Base-by-base conservation (phyloP, 495 filamentous ascomycete species). In the Pyrenula aspistea region DNA sequence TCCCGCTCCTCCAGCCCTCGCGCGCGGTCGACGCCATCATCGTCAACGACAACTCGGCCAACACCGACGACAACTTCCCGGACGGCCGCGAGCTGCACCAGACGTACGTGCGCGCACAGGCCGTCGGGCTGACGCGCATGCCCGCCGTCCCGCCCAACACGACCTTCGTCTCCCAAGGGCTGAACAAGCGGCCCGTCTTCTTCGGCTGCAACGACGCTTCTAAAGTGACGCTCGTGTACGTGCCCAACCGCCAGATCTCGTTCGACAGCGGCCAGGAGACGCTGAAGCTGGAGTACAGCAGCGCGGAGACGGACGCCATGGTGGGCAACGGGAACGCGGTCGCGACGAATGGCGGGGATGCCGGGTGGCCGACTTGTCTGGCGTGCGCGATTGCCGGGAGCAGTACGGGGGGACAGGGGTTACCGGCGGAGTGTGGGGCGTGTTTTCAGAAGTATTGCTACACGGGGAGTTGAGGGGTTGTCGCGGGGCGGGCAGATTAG, bases 41-140 rank as follows among this genome's bases (percentile, higher is more conserved):
- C 49, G 74, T 74, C 25, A 69, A 72, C 56, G 75, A 78, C 61
- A 75, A 77, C 60, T 65, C 61, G 24, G 70, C 68, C 21, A 71
- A 77, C 59, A 70, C 70, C 1, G 47, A 53, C 31, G 55, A 65
- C 50, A 70, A 68, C 61, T 61, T 75, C 56, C 74, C 75, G 23
- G 71, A 75, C 58, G 74, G 75, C 12, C 64, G 61, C 12, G 70
- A 72, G 19, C 61, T 77, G 23, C 49, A 63, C 0, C 62, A 67
- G 12, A 77, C 74, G 0, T 74, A 73, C 54, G 55, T 63, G 20
- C 65, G 71, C 53, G 61, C 70, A 12, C 58, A 67, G 24, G 61
- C 62, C 24, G 64, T 61, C 1, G 62, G 60, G 2, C 63, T 62
- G 22, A 62, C 59, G 15, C 65, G 63, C 23, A 73, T 78, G 67